Percentiles rank a stretch among this genome's conserved stretches.
These are phyloP conservation scores for Fraxinus greggii DNA, from an alignment of 305 asterid species.

Conservation along the genomic window DNA sequence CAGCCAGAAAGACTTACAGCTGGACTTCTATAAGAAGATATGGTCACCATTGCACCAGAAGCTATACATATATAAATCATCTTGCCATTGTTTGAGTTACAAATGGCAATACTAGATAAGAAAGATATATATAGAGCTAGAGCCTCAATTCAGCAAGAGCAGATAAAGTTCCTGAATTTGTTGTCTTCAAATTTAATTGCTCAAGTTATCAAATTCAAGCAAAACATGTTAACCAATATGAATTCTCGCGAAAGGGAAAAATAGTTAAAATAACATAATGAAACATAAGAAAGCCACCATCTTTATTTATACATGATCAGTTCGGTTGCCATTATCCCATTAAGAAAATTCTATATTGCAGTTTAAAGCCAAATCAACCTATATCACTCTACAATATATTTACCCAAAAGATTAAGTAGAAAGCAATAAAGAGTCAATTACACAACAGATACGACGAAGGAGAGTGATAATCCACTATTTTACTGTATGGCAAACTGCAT, in stretches of 20 bases:
- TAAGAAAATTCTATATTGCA: neutral
- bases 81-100: neutral
- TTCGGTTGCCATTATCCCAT: conserved; percentile 1
- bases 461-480: conserved; percentile 6
- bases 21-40: neutral
- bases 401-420: conserved; percentile 14
- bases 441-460: conserved; percentile 19
- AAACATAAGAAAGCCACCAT: neutral
- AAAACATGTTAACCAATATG: neutral
- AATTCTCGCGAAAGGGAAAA: neutral
- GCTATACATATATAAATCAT: neutral
- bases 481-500: conserved; percentile 27
- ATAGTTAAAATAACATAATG: neutral
- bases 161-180: neutral
- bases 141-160: neutral
- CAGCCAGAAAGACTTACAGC: neutral
- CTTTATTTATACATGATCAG: conserved; percentile 15
- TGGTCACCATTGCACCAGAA: neutral
- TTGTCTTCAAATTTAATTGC: neutral
- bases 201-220: neutral
- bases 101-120: neutral
- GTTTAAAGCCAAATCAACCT: conserved; percentile 17
- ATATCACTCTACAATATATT: conserved; percentile 15
- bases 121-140: neutral
- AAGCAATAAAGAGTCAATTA: neutral